Evolutionary conservation across 1,284 basidiomycete genomes (phyloP), one percentile per base, ranked within the genome.

Genomic region (Bjerkandera adusta): DNA sequence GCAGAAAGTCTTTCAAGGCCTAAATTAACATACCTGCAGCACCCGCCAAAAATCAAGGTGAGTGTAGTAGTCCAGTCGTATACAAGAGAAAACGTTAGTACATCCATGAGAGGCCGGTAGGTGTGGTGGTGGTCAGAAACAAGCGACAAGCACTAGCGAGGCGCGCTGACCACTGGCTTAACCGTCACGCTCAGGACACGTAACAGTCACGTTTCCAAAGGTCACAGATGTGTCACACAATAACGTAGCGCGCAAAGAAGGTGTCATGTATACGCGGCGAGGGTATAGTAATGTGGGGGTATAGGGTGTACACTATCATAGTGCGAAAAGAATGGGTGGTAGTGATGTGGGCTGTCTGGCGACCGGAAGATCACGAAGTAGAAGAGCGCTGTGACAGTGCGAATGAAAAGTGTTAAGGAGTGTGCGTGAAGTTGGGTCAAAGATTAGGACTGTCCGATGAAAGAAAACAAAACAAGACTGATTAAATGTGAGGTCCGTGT

Each of bases 31-130:
- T 52, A 81, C 85, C 75, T 77, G 67, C 79, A 81, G 54, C 79
- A 81, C 0, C 79, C 79, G 15, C 77, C 77, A 55, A 80, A 79
- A 16, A 80, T 72, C 21, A 79, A 63, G 1, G 66, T 62, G 24
- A 79, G 54, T 25, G 73, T 74, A 25, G 69, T 57, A 5, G 67
- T 45, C 72, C 73, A 77, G 50, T 78, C 75, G 12, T 55, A 55
- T 25, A 61, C 30, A 21, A 55, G 35, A n/a, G 57, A 47, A 27
- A 63, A 50, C 3, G 61, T 54, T 27, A 62, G 35, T 1, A 46
- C 60, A 8, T 20, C 15, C 7, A 33, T 13, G 30, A 43, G 33
- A 7, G 27, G 13, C n/a, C n/a, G n/a, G 36, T 25, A 38, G 36
- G 5, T 38, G 36, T 38, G 22, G 36, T 38, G 36, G 36, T 25